Base-by-base conservation (phyloP, 306 rosid genomes). In the Vigna hirtella region DNA sequence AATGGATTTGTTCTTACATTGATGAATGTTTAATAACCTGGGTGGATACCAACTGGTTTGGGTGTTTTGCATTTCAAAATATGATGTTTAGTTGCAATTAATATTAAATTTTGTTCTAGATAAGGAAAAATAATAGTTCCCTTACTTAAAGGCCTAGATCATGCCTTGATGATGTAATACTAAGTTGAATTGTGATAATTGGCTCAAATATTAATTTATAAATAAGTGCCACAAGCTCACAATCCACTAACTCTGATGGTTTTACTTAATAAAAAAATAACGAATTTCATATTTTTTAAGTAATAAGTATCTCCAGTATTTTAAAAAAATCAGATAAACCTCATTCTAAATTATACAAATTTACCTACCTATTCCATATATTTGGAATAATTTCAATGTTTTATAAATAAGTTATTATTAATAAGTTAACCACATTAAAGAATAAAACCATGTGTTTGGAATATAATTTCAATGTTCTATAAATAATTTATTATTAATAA, bases 91-190 rank as follows among this genome's bases (percentile, higher is more conserved):
- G 38, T 34, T 43, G 4, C 8, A 64, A 61, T 42, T 28, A 14
- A 49, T 26, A 24, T 18, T 62, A 22, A 56, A 53, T n/a, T 78
- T 28, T 14, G 13, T 48, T 48, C 51, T 5, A 32, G 2, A 4
- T 9, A 5, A 2, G 22, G 34, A 63, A 34, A 9, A 9, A 0
- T 0, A 42, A 42, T 9, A 42, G 2, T 42, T 42, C 3, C 45
- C 57, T 20, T 26, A 20, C 57, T 20, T 26, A 20, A 30, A 20
- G 14, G 81, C 81, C 63, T 20, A 57, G 17, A 45, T 68, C 81
- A 56, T 56, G 81, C 76, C 59, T 56, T 20, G 76, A 47, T 72
- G 73, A 66, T 73, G 80, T 72, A 9, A 42, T 42, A 6, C 47
- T 61, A 69, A 26, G 9, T 43, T 67, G 56, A 66, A 36, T 20